These are phyloP conservation scores for Ajuga reptans DNA, from an alignment of 305 asterid species.

Conservation along the genomic window DNA sequence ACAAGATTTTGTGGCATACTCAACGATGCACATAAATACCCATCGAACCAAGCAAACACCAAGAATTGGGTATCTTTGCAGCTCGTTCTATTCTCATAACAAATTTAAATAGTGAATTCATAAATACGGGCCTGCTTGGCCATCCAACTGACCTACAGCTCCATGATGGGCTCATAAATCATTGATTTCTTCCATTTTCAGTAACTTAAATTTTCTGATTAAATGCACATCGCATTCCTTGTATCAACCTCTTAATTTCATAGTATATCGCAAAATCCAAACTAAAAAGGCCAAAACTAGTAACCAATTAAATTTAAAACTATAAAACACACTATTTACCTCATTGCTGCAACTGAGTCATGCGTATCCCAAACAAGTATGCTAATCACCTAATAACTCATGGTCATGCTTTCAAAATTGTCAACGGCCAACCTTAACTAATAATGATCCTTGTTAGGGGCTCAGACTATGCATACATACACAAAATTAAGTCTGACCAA, in stretches of 20 bases:
- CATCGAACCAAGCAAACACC: slow-evolving; percentile 2
- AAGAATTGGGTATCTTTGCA: neutral
- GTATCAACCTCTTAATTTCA: neutral
- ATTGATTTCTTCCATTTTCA: neutral
- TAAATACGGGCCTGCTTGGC: neutral
- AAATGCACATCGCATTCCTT: neutral
- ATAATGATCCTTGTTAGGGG: neutral
- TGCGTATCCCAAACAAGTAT: slow-evolving; percentile 4
- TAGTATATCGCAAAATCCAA: neutral
- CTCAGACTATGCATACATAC: neutral
- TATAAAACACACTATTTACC: neutral
- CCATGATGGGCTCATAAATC: neutral
- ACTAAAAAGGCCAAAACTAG: neutral
- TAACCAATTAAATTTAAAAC: neutral
- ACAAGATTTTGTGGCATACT: neutral
- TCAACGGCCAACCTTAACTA: neutral
- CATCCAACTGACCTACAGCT: slow-evolving; percentile 4
- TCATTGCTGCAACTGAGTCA: neutral
- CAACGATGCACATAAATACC: neutral
- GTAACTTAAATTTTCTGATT: neutral
- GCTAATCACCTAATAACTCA: neutral
- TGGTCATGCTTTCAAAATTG: neutral
- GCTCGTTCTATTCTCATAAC: neutral
- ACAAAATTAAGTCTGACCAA: slow-evolving; percentile 4
- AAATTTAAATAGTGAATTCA: neutral